Evolutionary conservation across 345 rosid species (phyloP).

Genomic region (Gossypium anomalum): DNA sequence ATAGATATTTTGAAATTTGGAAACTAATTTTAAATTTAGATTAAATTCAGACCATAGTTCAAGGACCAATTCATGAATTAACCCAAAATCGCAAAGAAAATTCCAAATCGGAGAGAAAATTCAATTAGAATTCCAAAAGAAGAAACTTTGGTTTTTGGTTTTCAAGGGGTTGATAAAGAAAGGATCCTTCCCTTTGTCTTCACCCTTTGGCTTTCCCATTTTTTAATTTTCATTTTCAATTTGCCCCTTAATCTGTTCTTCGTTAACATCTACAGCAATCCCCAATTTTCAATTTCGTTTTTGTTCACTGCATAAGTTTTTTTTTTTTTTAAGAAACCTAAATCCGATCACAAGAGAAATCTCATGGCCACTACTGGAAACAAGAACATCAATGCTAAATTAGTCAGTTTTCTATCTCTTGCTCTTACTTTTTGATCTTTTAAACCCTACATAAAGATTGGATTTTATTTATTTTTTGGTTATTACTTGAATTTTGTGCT

Average conservation of each 20-base stretch:
- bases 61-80: background rate
- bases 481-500: background rate
- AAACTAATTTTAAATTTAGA: too few species aligned
- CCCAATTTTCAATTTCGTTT: background rate
- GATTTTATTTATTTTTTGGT: background rate
- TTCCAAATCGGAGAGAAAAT: too few species aligned
- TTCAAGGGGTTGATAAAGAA: slow-evolving; percentile 2
- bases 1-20: too few species aligned
- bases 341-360: background rate
- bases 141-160: background rate
- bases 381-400: slow-evolving; percentile 94
- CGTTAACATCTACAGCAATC: background rate
- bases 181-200: slow-evolving; percentile 32
- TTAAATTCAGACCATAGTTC: background rate
- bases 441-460: background rate
- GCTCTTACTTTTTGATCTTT: background rate
- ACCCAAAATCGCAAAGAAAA: background rate
- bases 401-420: slow-evolving; percentile 39
- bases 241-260: background rate
- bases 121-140: background rate
- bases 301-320: background rate
- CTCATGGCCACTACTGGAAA: slow-evolving; percentile 82
- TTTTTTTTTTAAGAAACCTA: background rate
- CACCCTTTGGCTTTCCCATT: background rate
- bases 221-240: background rate